phyloP scores from a whole-genome alignment of 2,329 filamentous ascomycete species.

The Clarireedia paspali region DNA sequence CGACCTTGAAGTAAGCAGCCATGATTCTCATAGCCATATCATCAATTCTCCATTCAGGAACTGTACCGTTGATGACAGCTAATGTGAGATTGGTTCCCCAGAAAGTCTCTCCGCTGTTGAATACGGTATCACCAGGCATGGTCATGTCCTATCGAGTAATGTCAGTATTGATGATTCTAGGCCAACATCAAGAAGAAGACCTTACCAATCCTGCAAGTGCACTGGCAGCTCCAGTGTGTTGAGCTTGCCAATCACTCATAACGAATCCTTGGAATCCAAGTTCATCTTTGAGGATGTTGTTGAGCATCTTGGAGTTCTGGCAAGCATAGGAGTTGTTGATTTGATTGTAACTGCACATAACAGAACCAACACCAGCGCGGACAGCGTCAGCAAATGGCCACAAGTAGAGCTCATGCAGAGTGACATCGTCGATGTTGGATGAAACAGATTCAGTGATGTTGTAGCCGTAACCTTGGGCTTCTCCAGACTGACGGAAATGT shows the following conservation, averaged over 20 bases:
- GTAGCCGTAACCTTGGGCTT: slow-evolving; percentile 48
- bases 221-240: slow-evolving; percentile 2
- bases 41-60: slow-evolving; percentile 80
- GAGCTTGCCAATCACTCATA: slow-evolving; percentile 70
- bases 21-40: slow-evolving; percentile 87
- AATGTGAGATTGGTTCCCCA: slow-evolving; percentile 87
- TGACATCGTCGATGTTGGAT: slow-evolving; percentile 49
- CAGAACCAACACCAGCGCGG: slow-evolving; percentile 65
- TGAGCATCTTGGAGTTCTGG: slow-evolving; percentile 70
- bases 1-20: slow-evolving; percentile 61
- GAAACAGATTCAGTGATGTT: slow-evolving; percentile 54
- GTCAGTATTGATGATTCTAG: slow-evolving; percentile 46
- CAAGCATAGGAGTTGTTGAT: slow-evolving; percentile 75
- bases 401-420: slow-evolving; percentile 52
- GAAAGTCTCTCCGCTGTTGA: slow-evolving; percentile 54
- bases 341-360: slow-evolving; percentile 84
- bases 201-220: slow-evolving; percentile 1
- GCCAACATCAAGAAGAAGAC: no score
- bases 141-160: slow-evolving; percentile 65
- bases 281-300: slow-evolving; percentile 70
- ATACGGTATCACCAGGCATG: slow-evolving; percentile 79
- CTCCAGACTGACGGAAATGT: slow-evolving; percentile 27
- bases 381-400: slow-evolving; percentile 54
- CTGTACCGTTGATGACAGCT: slow-evolving; percentile 79
- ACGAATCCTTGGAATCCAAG: slow-evolving; percentile 76